Conservation (phyloP, 495 filamentous ascomycete genomes). For the Aspergillus hancockii region DNA sequence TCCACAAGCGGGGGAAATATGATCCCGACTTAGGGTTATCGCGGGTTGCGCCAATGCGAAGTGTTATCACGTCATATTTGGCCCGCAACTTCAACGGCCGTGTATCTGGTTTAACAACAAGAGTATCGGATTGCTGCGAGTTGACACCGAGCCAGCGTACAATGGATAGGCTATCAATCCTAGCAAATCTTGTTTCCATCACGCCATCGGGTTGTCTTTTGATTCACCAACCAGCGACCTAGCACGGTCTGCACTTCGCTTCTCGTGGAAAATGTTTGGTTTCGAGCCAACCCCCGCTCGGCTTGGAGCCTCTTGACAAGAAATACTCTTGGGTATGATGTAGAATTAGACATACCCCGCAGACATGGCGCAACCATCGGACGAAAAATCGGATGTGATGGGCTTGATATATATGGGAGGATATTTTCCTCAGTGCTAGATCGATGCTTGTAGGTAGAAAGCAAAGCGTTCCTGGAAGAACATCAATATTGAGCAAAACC, state of each 20-base stretch:
- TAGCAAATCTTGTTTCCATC: slow-evolving; percentile 1
- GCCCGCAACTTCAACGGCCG: slow-evolving; percentile 9
- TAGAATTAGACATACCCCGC: slow-evolving; percentile 26
- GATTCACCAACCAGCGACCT: background rate
- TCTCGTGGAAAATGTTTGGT: background rate
- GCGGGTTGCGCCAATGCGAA: slow-evolving; percentile 19
- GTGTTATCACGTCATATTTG: slow-evolving; percentile 25
- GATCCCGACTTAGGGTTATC: background rate
- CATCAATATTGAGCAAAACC: background rate
- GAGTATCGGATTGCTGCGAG: background rate
- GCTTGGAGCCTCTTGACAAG: background rate
- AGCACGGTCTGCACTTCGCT: background rate
- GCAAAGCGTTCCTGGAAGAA: background rate
- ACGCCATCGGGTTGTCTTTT: background rate
- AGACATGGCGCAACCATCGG: slow-evolving; percentile 23
- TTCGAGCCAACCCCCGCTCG: slow-evolving; percentile 7
- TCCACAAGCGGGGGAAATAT: background rate
- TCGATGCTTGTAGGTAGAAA: background rate
- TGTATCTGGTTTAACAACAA: background rate
- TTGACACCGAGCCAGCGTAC: background rate
- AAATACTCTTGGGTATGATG: background rate
- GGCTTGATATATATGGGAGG: slow-evolving; percentile 21
- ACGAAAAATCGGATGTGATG: slow-evolving; percentile 20
- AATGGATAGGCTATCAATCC: background rate
- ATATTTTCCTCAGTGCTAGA: background rate